Conservation (phyloP, 768 basidiomycete genomes). For the Leccinum ochraceum region DNA sequence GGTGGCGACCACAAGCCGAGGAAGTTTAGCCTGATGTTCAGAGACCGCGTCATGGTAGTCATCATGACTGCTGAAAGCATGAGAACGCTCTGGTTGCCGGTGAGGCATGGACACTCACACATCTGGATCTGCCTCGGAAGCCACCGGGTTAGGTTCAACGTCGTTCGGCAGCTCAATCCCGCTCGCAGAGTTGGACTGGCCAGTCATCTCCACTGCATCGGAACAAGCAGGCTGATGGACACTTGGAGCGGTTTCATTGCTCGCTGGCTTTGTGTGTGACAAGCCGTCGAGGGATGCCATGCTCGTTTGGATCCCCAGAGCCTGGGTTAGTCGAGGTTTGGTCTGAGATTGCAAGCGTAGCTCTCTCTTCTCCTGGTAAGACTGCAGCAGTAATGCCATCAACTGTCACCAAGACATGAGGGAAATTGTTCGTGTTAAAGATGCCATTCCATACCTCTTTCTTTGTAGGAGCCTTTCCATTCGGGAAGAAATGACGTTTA, state of each 20-base stretch:
- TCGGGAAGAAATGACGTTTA: conserved; percentile 30
- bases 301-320: conserved; percentile 27
- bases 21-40: background rate
- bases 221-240: background rate
- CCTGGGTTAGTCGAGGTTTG: conserved; percentile 8
- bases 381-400: conserved; percentile 25
- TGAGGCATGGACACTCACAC: conserved; percentile 12
- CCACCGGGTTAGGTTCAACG: background rate
- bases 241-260: background rate
- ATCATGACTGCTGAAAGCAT: conserved; percentile 1
- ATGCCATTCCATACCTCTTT: conserved; percentile 20
- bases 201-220: background rate
- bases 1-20: conserved; percentile 10
- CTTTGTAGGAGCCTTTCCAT: conserved; percentile 25
- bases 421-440: background rate
- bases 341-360: conserved; percentile 7
- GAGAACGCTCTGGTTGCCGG: background rate
- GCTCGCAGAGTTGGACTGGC: background rate
- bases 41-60: conserved; percentile 1
- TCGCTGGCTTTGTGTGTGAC: background rate
- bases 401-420: conserved; percentile 17
- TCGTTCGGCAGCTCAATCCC: conserved; percentile 1
- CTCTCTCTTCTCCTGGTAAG: conserved; percentile 25
- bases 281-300: background rate
- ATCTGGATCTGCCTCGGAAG: conserved; percentile 3